Base-by-base conservation (phyloP, 2,329 filamentous ascomycete species). In the Stromatinia cepivora region DNA sequence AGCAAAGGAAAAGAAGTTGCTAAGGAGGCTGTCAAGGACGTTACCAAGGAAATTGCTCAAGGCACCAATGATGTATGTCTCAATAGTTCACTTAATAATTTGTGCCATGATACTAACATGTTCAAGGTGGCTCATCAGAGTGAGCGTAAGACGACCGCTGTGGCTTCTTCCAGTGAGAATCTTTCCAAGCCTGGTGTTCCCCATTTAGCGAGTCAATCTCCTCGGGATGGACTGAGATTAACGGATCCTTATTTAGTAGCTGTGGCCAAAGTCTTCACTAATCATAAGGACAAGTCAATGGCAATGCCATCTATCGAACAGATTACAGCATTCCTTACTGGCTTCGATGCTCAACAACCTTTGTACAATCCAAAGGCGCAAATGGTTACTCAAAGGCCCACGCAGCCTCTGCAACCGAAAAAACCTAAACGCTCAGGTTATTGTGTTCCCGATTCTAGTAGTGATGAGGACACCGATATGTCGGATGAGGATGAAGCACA, bases 191-290 rank as follows among this genome's bases (percentile, higher is more conserved):
- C 66, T 36, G 62, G 59, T 39, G 53, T 46, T 64, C 15, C 50
- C n/a, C n/a, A 45, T 71, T 25, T 64, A 15, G 39, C 63, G 34
- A 25, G 28, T 54, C 63, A n/a, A 52, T 56, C 62, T 28, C 36
- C 48, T 25, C 22, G 45, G 15, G 45, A 58, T 52, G 66, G 34
- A 50, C 28, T 46, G n/a, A 25, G 64, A 68, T 70, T 72, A 68
- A 69, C 66, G 7, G 58, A 66, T 57, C 66, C 62, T 50, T 59
- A 69, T 56, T 15, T 72, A 59, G 66, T 72, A 69, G 62, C 61
- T 48, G 62, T 67, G n/a, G 34, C 45, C 28, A 62, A 63, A n/a
- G 54, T 42, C 39, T 58, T 71, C n/a, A 46, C 28, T 67, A 42
- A 53, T n/a, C 67, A 64, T 8, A 67, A 59, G 28, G 28, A 70